Evolutionary conservation across 1,284 basidiomycete species (phyloP), one percentile per base, ranked within the genome.

Genomic region (Irpex sp.): DNA sequence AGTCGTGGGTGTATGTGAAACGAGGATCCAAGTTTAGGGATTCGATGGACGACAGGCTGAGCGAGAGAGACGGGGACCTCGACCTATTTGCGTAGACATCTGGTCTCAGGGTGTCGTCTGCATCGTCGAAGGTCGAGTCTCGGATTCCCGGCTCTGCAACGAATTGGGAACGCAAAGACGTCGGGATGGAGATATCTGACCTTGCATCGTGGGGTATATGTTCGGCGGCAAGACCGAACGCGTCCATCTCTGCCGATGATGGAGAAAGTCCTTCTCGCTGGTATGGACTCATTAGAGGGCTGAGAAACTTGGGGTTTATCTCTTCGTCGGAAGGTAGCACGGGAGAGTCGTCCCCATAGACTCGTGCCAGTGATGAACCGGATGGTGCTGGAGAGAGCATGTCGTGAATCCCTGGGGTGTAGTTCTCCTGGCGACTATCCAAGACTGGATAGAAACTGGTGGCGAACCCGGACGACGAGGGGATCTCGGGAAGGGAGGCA

Each of bases 181-280:
- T 65, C 18, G 72, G 70, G 4, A 71, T 63, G 4, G 71, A 69
- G 21, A 68, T 52, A 0, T 66, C 64, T 0, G 69, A 71, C 5
- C 59, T 59, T 19, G 66, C 63, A 9, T 64, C 58, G 5, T 61
- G 61, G 0, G 64, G 58, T 7, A 67, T 65, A 3, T 66, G 64
- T 0, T 65, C 62, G 7, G 68, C 67, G 0, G 69, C 69, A 2
- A 68, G 58, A 1, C 69, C 72, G 54, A 73, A 72, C 14, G 69
- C 70, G 52, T 73, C 72, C 61, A 73, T 67, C 6, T 73, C 69
- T 2, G 64, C 64, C n/a, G 65, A 61, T 21, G 65, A 61, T 9
- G 66, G 69, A 0, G 63, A 58, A 14, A 59, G 52, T 4, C 45
- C 33, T 2, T 59, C 59, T n/a, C 48, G 23, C 21, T 54, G 47